Evolutionary conservation across 805 yeast species (phyloP).

Genomic region (Pichia membranifaciens): DNA sequence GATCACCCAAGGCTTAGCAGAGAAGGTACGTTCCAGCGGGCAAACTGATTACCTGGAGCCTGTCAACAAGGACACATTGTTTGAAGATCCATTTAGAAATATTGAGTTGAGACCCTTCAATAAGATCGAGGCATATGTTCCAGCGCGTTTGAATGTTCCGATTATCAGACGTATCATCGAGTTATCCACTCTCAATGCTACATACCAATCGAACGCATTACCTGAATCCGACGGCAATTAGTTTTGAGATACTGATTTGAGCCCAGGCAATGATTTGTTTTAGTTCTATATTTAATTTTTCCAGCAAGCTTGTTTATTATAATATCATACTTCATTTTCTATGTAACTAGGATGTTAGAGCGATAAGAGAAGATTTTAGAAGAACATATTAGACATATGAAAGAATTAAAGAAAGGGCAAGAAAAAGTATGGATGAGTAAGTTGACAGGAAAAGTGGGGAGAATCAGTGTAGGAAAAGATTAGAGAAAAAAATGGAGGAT

Average conservation of each 20-base stretch:
- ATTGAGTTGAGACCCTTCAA: slow-evolving; percentile 73
- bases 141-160: slow-evolving; percentile 89
- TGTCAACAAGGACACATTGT: slow-evolving; percentile 64
- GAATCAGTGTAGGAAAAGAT: neutral
- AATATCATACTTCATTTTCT: neutral
- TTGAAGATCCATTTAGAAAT: slow-evolving; percentile 76
- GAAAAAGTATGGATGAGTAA: neutral
- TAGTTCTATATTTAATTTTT: neutral
- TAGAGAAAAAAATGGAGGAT: neutral
- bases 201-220: slow-evolving; percentile 46
- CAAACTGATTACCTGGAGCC: slow-evolving; percentile 65
- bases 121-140: slow-evolving; percentile 84
- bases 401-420: neutral
- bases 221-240: neutral
- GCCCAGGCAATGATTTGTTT: neutral
- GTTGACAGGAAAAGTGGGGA: neutral
- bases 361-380: neutral
- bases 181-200: slow-evolving; percentile 76
- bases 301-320: too few species aligned
- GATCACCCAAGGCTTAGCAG: slow-evolving; percentile 76
- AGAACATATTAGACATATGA: neutral
- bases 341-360: neutral
- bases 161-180: slow-evolving; percentile 83
- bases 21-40: slow-evolving; percentile 53
- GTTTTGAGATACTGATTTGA: too few species aligned